Evolutionary conservation across 164 flowering plant species (phyloP), one percentile per base, ranked within the genome.

Genomic region (Stephania cephalantha): DNA sequence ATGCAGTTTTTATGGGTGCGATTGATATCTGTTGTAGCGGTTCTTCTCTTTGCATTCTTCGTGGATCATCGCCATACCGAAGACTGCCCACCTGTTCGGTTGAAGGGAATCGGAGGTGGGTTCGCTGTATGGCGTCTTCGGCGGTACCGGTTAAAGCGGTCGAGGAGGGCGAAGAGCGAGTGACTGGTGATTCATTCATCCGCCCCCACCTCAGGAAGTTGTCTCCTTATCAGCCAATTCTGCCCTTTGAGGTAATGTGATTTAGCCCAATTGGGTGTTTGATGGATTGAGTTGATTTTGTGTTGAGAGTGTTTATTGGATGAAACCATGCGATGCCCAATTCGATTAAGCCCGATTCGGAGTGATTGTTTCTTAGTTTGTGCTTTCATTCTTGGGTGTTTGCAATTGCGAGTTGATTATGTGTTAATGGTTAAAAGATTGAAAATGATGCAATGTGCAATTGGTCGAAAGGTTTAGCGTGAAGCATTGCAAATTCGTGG

Each of bases 181-280:
- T 88, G 79, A 83, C 87, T 4, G 99, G 97, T 4, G 96, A 87
- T 74, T 85, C 92, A 1, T 95, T 95, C 75, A 90, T 95, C 76
- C 90, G 99, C 12, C 81, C 88, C 64, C 99, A 95, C 82, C 85
- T 95, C 72, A 86, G 84, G 78, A 83, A 88, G 30, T 84, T 95
- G 85, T 85, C 92, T 55, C 95, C 99, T 78, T 95, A 95, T 82
- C 98, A 95, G 66, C 89, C 99, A 46, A 95, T 95, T 82, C 81
- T 95, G 72, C 99, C 99, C 55, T 95, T 95, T 81, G 99, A 95
- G 97, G 99, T 93, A 72, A 69, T 53, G 42, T 50, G 50, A 9
- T 0, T 25, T 15, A 22, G 52, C 76, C 20, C 70, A 67, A 63
- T 25, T 46, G 13, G 18, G 13, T 63, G 42, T 65, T 29, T 67